A percentile compares a stretch with the other conserved stretches of the same genome.
Conservation (phyloP, 208 protist species). For the Acanthamoeba lenticulata region DNA sequence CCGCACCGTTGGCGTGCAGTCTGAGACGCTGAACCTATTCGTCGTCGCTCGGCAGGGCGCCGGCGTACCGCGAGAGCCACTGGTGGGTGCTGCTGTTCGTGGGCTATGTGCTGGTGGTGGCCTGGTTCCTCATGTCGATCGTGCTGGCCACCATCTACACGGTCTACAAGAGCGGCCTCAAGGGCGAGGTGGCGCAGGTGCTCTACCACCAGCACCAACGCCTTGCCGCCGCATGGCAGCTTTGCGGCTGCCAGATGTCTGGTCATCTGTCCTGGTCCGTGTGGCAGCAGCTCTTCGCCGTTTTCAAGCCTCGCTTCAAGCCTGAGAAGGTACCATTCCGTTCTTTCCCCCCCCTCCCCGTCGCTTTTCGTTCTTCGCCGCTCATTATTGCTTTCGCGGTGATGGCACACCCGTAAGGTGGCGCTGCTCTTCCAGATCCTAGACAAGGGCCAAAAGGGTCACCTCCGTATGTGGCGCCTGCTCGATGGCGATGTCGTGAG, state of each 20-base stretch:
- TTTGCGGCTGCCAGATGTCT: not conserved
- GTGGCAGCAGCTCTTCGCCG: not conserved
- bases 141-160: slow-evolving; percentile 55
- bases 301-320: not conserved
- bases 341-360: not conserved
- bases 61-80: not conserved
- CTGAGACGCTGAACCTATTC: too few species aligned
- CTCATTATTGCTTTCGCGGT: not conserved
- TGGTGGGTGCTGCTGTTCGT: not conserved
- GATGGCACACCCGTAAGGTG: not conserved
- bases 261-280: not conserved
- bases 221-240: slow-evolving; percentile 27
- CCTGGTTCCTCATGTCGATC: slow-evolving; percentile 44
- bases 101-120: not conserved
- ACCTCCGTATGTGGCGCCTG: not conserved
- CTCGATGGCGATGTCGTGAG: too few species aligned
- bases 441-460: slow-evolving; percentile 3
- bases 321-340: not conserved
- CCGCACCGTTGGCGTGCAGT: too few species aligned
- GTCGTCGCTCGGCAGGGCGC: not conserved
- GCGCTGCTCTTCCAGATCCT: not conserved
- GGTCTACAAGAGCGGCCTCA: slow-evolving; percentile 49
- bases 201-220: slow-evolving; percentile 40
- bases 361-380: not conserved
- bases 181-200: slow-evolving; percentile 28